A percentile compares a stretch with the other conserved stretches of the same genome.
phyloP scores from a whole-genome alignment of 306 rosid genomes.

The Cyamopsis tetragonoloba region DNA sequence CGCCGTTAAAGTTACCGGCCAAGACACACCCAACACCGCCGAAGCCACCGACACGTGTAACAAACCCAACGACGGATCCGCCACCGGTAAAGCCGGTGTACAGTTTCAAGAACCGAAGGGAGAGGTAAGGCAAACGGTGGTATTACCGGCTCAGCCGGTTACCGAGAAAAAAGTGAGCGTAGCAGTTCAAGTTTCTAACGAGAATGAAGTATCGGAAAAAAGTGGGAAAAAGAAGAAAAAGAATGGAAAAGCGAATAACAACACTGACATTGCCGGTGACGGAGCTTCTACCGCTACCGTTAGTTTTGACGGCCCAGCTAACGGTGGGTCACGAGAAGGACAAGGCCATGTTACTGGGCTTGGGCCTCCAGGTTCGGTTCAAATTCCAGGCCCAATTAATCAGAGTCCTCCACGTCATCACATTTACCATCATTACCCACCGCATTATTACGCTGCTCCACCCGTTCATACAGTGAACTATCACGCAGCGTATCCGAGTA shows the following conservation, averaged over 20 bases:
- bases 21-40: conserved; percentile 27
- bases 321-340: conserved; percentile 25
- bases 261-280: neutral
- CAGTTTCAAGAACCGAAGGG: conserved; percentile 37
- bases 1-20: conserved; percentile 32
- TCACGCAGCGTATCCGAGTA: conserved; percentile 45
- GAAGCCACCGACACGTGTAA: conserved; percentile 11
- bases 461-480: conserved; percentile 44
- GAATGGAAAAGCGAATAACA: conserved; percentile 47
- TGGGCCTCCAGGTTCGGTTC: neutral
- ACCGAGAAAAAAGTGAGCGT: conserved; percentile 33
- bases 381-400: conserved; percentile 26
- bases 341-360: neutral
- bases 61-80: conserved; percentile 9
- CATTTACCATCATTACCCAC: conserved; percentile 28
- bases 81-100: conserved; percentile 34
- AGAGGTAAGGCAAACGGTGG: conserved; percentile 42
- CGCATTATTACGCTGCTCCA: conserved; percentile 27
- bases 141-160: conserved; percentile 31
- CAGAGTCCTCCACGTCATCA: conserved; percentile 42
- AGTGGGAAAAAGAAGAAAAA: conserved; percentile 67
- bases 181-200: conserved; percentile 37
- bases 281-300: neutral
- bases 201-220: conserved; percentile 27
- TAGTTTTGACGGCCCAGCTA: conserved; percentile 25